Evolutionary conservation across 768 basidiomycete species (phyloP), one percentile per base, ranked within the genome.

Genomic region (Boletellus ananas): DNA sequence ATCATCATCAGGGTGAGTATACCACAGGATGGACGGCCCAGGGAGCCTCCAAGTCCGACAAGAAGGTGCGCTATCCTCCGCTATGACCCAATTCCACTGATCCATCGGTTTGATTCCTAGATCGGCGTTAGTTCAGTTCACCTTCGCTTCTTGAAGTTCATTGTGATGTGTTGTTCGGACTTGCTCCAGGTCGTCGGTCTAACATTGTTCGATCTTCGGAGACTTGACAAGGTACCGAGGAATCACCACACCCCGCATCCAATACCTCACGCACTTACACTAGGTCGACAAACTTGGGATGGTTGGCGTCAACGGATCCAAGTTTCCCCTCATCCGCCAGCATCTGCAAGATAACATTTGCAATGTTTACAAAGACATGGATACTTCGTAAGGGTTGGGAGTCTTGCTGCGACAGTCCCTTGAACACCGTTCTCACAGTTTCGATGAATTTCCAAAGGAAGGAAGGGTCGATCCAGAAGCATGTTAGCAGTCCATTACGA

Each of bases 1-100:
- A 23, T 50, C 36, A 36, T 45, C 45, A 33, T 34, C 46, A 80
- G 83, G 89, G 90, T 37, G 90, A 94, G 74, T 95, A 95, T 66
- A 95, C 93, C 54, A 95, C 93, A 45, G 93, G 94, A 65, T 95
- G 90, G 89, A 92, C 90, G 10, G 84, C 83, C 12, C 81, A 87
- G 34, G 93, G 93, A n/a, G 90, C 89, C 37, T 94, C 92, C 14
- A 90, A 85, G 63, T 94, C 92, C 6, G 94, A 95, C 72, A 95
- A 95, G 73, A 96, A 93, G 79, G 90, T 87, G 49, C 47, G 73
- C 49, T 12, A 16, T 40, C 25, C 35, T 47, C 35, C 8, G 34
- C 7, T 29, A 6, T 37, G 12, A n/a, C 35, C 17, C 6, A 27
- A 3, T 38, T 27, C 18, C 6, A 35, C 29, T 37, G 20, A 53